Conservation (phyloP, 1,139 yeast species). For the Debaryomyces fabryi region DNA sequence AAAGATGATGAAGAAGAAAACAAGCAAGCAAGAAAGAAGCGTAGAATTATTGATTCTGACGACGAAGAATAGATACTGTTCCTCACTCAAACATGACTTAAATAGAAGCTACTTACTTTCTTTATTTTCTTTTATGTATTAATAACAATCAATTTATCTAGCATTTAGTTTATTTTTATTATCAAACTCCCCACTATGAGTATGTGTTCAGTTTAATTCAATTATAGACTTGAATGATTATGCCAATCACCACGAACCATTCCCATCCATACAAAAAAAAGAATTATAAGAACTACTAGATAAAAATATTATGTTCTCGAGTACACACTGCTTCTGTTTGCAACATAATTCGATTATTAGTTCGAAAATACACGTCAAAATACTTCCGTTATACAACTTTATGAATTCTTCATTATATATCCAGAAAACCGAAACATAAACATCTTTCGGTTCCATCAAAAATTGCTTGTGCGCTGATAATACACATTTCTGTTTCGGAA, state of each 20-base stretch:
- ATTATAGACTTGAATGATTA: too few relatives aligned
- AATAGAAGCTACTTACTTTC: neutral
- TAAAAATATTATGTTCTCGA: too few relatives aligned
- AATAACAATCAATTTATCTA: neutral
- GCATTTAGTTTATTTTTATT: neutral
- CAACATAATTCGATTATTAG: too few relatives aligned
- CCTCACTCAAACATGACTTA: neutral
- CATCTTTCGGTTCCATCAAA: neutral
- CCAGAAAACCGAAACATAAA: neutral
- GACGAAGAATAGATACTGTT: slow-evolving; percentile 33
- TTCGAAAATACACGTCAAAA: neutral
- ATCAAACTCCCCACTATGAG: neutral
- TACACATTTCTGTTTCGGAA: neutral
- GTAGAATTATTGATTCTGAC: slow-evolving; percentile 49
- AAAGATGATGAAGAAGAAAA: slow-evolving; percentile 65
- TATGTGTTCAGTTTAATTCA: too few relatives aligned
- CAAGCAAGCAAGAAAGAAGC: slow-evolving; percentile 42
- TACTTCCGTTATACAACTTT: neutral
- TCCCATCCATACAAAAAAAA: too few relatives aligned
- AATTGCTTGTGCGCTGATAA: neutral
- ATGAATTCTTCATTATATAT: neutral
- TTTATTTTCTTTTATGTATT: slow-evolving; percentile 5
- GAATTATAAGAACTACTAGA: too few relatives aligned
- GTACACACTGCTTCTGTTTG: too few relatives aligned
- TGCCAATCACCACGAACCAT: too few relatives aligned